phyloP scores from a whole-genome alignment of 1,139 yeast species.

The Pneumocystis carinii region DNA sequence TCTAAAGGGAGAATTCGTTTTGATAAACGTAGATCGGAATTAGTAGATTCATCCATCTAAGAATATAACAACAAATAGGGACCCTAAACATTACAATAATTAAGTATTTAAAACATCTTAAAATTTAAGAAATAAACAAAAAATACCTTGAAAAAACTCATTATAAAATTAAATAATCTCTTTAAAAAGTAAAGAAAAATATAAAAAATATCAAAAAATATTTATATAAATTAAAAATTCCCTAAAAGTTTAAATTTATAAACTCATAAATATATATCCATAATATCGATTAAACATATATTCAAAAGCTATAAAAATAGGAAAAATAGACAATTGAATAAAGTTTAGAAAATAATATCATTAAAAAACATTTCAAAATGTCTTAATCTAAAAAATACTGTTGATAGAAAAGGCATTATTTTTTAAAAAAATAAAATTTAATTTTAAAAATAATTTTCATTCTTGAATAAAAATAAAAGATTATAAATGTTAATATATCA shows the following conservation, averaged over 20 bases:
- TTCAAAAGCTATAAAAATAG: neutral
- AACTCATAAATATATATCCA: neutral
- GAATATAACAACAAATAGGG: slow-evolving; percentile 8
- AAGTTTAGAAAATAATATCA: neutral
- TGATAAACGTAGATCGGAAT: neutral
- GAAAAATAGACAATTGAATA: neutral
- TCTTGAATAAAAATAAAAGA: too few relatives aligned
- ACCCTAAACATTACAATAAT: neutral
- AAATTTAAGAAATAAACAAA: neutral
- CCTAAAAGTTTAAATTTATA: neutral
- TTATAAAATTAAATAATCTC: neutral
- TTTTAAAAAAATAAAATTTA: too few relatives aligned
- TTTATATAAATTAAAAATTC: neutral
- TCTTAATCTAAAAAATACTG: too few relatives aligned
- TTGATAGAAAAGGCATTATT: too few relatives aligned
- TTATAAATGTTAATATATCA: neutral
- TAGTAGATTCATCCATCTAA: neutral
- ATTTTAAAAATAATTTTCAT: too few relatives aligned
- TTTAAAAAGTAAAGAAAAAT: neutral
- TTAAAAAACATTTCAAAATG: neutral
- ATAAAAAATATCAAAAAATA: neutral
- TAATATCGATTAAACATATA: neutral
- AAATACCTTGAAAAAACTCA: neutral
- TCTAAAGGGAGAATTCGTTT: slow-evolving; percentile 33
- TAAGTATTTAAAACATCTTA: neutral